Evolutionary conservation across 2,329 filamentous ascomycete genomes (phyloP), one percentile per base, ranked within the genome.

Genomic region (Colletotrichum godetiae): DNA sequence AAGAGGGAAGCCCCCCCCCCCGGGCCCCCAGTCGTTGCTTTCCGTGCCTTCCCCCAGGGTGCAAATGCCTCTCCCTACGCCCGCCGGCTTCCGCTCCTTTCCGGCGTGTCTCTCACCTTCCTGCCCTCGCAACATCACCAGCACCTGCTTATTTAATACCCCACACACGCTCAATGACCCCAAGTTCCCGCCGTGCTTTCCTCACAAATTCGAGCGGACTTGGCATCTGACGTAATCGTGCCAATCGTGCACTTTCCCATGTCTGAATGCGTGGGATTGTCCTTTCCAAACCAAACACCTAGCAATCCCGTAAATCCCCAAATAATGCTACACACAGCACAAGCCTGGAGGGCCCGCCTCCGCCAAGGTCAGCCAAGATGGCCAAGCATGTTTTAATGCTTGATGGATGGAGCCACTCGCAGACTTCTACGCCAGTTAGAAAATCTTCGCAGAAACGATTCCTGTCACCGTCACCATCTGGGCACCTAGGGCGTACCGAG

Each of bases 331-430:
- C 37, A 42, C 12, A 42, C n/a, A 37, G 31, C n/a, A 3, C 33
- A 29, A 29, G 27, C 27, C 27, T 27, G 27, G 19, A 29, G 19
- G 33, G 19, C 24, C 12, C 29, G 13, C 24, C 13, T 57, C 19
- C 61, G 61, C 61, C 61, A 63, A 63, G 61, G 19, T 35, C 5
- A 7, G 64, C 68, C 68, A 72, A 68, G 68, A 35, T 3, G 52
- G 64, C 68, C 64, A 72, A 72, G 68, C 62, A 15, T 57, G 19
- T 10, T 1, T 57, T 68, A 72, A 62, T 27, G 64, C 68, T 68
- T 67, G 58, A 29, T 29, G 22, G 5, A 61, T 67, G 68, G 63
- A 29, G 61, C 24, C 63, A 29, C n/a, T 8, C 19, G 11, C 29
- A 3, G 10, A 31, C 22, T 46, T 6, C 49, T 52, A 10, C 37